phyloP scores from a whole-genome alignment of 148 eudicot species.

The Linanthus parryae region DNA sequence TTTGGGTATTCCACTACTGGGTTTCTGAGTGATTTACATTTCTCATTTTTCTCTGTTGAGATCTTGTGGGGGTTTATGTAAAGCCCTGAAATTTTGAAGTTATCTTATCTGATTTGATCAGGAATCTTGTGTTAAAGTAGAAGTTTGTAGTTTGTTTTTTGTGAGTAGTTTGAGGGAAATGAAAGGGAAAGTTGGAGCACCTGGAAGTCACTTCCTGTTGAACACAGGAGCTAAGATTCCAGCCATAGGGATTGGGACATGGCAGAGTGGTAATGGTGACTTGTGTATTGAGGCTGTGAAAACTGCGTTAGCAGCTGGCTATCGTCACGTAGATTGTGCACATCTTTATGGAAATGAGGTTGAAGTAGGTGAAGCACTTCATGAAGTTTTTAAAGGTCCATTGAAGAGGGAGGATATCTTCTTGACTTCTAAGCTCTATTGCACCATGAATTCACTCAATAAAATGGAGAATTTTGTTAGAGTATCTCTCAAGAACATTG shows the following conservation, averaged over 20 bases:
- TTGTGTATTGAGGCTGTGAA: slow-evolving; percentile 23
- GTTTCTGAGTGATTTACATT: no score
- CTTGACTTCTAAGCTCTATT: slow-evolving; percentile 24
- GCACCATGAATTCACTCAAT: slow-evolving; percentile 28
- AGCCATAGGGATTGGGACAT: slow-evolving; percentile 30
- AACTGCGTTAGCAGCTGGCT: slow-evolving; percentile 19
- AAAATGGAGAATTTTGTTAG: slow-evolving; percentile 29
- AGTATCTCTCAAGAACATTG: slow-evolving; percentile 27
- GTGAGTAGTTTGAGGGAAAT: no score
- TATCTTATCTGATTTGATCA: no score
- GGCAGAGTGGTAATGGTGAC: slow-evolving; percentile 33
- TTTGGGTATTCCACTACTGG: no score
- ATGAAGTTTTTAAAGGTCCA: slow-evolving; percentile 19
- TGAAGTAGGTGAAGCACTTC: slow-evolving; percentile 28
- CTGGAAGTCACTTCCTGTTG: slow-evolving; percentile 17
- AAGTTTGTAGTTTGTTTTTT: no score
- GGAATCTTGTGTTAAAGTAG: no score
- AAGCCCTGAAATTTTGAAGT: no score
- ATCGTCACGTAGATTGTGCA: slow-evolving; percentile 28
- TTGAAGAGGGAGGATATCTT: slow-evolving; percentile 25
- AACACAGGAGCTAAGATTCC: slow-evolving; percentile 28
- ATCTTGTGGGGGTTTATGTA: no score
- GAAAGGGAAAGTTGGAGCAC: slow-evolving; percentile 22
- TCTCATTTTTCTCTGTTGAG: no score
- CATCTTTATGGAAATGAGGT: slow-evolving; percentile 30